Evolutionary conservation across 2,329 filamentous ascomycete species (phyloP), one percentile per base, ranked within the genome.

Genomic region (Ciborinia camelliae): DNA sequence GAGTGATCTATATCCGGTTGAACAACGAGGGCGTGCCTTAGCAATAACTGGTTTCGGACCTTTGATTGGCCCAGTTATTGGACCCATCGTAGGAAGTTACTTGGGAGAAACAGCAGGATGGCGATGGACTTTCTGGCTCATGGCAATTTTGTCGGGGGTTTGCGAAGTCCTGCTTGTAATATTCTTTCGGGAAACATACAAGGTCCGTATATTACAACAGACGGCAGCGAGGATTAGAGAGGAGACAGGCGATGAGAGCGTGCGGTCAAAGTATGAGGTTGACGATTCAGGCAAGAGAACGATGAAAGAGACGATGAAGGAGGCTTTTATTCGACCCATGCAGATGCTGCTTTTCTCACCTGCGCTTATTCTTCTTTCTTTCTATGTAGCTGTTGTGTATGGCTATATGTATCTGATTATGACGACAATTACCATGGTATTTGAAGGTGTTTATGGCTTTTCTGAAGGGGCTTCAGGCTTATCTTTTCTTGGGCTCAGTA

Each of bases 121-220:
- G 76, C 68, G 75, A 20, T 77, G 75, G 76, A 67, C 73, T 8
- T 76, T 77, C 67, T 77, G 75, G 70, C 57, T 76, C 23, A 61
- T 76, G 18, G 60, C 71, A 8, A 76, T 77, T 79, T 79, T 51
- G n/a, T 14, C 20, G 14, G 52, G 45, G 5, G 73, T 76, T 2
- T 73, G 78, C 2, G 81, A 79, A 54, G 72, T 78, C 0, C 73
- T 82, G 75, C 80, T 54, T 76, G 79, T 9, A 76, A 77, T 41
- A 74, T 81, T n/a, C 65, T 32, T 58, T 26, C 39, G 39, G 39
- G 55, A 58, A n/a, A 32, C 39, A 18, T 58, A 32, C 12, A 45
- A 47, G 37, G n/a, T 47, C n/a, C n/a, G 26, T 18, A 20, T 58
- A 23, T 10, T 51, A 9, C 20, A 53, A 3, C 2, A 45, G 6